Conservation (phyloP, 805 yeast genomes). For the Candida suzukii region DNA sequence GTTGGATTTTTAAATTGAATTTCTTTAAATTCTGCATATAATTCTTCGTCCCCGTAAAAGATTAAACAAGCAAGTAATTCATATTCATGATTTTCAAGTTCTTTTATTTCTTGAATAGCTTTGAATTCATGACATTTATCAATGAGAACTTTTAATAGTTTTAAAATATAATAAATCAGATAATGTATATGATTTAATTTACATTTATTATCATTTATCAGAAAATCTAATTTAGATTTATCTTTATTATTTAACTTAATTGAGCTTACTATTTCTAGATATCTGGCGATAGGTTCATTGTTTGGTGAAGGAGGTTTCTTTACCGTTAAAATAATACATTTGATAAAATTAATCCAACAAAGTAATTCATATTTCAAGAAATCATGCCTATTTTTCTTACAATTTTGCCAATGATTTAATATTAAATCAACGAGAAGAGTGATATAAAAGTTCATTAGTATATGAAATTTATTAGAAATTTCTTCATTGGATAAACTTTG, state of each 20-base stretch:
- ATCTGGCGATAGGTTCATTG: background rate
- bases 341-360: background rate
- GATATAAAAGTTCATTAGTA: background rate
- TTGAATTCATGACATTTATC: background rate
- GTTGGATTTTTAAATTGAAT: slow-evolving; percentile 1
- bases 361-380: background rate
- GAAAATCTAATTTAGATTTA: too few species aligned
- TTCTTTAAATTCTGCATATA: slow-evolving; percentile 6
- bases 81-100: slow-evolving; percentile 1
- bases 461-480: background rate
- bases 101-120: background rate
- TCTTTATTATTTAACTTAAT: background rate
- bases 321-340: background rate
- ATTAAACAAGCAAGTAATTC: slow-evolving; percentile 15
- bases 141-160: background rate
- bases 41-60: slow-evolving; percentile 9
- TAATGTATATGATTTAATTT: background rate
- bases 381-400: background rate
- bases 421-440: too few species aligned
- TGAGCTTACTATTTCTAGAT: background rate
- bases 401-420: too few species aligned
- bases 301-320: background rate
- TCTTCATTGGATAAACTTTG: background rate
- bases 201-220: too few species aligned
- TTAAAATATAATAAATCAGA: background rate